Evolutionary conservation across 2,329 filamentous ascomycete species (phyloP), one percentile per base, ranked within the genome.

Genomic region (Fusarium pseudograminearum): DNA sequence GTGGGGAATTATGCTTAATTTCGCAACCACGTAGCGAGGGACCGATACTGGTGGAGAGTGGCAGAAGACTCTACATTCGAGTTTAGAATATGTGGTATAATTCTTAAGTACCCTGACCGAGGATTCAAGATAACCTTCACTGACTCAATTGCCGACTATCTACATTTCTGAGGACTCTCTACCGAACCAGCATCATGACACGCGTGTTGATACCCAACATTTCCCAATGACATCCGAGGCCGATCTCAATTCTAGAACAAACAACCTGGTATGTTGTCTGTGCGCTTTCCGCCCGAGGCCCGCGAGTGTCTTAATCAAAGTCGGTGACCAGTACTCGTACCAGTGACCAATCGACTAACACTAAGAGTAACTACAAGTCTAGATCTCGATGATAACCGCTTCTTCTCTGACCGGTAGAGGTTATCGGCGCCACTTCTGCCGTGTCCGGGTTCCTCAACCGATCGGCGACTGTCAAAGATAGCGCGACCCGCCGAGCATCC

Each of bases 391-490:
- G 24, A 8, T 40, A n/a, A 31, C 41, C 42, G 40, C 18, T n/a
- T 41, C 11, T 34, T 15, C 30, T 15, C 5, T 31, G 12, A 16
- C 14, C 30, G 60, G 26, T 42, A 18, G 26, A 51, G 60, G 61
- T 5, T 65, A 47, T 65, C 61, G 61, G 61, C 15, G 30, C 31
- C 45, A 30, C 61, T 26, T 36, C 31, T 50, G 52, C 52, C 34
- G 40, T 24, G 20, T 48, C 52, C 52, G 52, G 42, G 30, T 8
- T 28, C 31, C 33, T 33, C 31, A 53, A 12, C n/a, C 7, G 48
- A 65, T 64, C 61, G 61, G 60, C 61, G 61, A 65, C 46, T 41
- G 28, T 36, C 4, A 42, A 26, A 46, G 33, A 34, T 36, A 42
- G 28, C 28, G 52, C 24, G 30, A 45, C 45, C 60, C 61, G 34